These are phyloP conservation scores for Candida ponderosae DNA, from an alignment of 805 yeast genomes.

Conservation along the genomic window DNA sequence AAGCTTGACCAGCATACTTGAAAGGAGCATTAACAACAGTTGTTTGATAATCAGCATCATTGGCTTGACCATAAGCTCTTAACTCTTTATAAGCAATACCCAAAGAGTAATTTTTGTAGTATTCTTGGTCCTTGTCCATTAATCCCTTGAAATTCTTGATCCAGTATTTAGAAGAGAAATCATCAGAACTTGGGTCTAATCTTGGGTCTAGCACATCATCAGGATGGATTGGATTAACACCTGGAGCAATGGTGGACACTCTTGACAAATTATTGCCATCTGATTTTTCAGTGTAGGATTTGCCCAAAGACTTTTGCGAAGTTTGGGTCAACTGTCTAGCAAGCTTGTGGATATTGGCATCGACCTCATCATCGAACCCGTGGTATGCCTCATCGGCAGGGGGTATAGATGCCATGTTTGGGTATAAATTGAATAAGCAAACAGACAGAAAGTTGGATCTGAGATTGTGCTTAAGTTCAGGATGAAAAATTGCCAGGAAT, in stretches of 20 bases:
- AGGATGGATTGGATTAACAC: background rate
- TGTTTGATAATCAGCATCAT: conserved; percentile 58
- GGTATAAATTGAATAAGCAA: too few relatives aligned
- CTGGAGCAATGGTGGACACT: conserved; percentile 2
- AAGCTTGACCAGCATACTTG: conserved; percentile 13
- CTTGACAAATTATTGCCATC: background rate
- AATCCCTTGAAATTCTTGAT: conserved; percentile 49
- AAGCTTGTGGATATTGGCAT: conserved; percentile 24
- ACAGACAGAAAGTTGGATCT: background rate
- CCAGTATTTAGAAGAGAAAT: conserved; percentile 57
- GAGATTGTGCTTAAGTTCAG: background rate
- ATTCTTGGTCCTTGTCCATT: conserved; percentile 47
- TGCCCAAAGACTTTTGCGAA: conserved; percentile 2
- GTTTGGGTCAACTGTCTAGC: conserved; percentile 29
- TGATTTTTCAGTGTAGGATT: background rate
- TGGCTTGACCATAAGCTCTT: conserved; percentile 52
- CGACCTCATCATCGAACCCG: conserved; percentile 25
- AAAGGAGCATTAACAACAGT: conserved; percentile 40
- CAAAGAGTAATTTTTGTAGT: conserved; percentile 47
- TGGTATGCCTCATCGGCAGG: conserved; percentile 13
- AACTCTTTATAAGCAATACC: conserved; percentile 54
- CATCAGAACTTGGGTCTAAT: conserved; percentile 25
- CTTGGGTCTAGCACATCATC: background rate
- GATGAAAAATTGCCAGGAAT: too few relatives aligned
- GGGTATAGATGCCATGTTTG: background rate